Evolutionary conservation across 1,284 basidiomycete species (phyloP).

Genomic region (Rugosomyces carneus): DNA sequence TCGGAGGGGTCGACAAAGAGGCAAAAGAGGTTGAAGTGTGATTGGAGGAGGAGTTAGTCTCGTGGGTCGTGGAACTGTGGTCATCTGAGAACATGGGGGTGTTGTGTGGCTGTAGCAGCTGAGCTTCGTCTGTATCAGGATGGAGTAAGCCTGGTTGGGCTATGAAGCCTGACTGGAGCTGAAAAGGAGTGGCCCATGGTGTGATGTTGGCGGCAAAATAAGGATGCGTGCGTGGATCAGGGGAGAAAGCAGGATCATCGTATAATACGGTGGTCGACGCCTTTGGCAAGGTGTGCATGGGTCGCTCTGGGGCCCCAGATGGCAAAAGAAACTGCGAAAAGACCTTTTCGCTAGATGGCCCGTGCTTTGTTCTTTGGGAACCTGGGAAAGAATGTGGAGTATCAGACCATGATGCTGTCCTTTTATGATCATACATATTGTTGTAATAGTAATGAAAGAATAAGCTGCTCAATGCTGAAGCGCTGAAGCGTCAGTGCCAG

Average conservation of each 20-base stretch:
- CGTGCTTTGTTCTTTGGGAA: constrained; percentile 6
- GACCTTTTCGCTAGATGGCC: constrained; percentile 3
- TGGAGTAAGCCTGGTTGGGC: constrained; percentile 12
- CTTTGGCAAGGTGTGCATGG: constrained; percentile 10
- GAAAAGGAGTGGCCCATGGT: constrained; percentile 20
- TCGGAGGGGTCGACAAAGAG: constrained; percentile 11
- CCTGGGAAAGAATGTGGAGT: constrained; percentile 1
- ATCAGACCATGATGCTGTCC: constrained; percentile 5
- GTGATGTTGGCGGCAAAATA: constrained; percentile 28
- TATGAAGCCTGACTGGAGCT: constrained; percentile 24
- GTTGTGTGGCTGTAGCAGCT: constrained; percentile 28
- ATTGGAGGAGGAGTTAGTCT: constrained; percentile 12
- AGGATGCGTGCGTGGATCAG: constrained; percentile 44
- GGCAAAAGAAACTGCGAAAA: constrained; percentile 5
- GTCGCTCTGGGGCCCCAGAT: background rate
- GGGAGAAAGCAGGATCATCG: constrained; percentile 52
- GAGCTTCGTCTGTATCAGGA: constrained; percentile 17
- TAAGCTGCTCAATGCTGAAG: no score
- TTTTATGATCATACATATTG: constrained; percentile 4
- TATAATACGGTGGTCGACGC: constrained; percentile 24
- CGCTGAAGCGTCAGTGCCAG: no score
- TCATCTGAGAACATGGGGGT: constrained; percentile 22
- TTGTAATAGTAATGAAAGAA: no score
- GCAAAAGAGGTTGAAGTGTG: constrained; percentile 9
- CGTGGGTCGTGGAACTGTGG: constrained; percentile 13